phyloP scores from a whole-genome alignment of 768 basidiomycete species.

The Kwoniella dendrophila region DNA sequence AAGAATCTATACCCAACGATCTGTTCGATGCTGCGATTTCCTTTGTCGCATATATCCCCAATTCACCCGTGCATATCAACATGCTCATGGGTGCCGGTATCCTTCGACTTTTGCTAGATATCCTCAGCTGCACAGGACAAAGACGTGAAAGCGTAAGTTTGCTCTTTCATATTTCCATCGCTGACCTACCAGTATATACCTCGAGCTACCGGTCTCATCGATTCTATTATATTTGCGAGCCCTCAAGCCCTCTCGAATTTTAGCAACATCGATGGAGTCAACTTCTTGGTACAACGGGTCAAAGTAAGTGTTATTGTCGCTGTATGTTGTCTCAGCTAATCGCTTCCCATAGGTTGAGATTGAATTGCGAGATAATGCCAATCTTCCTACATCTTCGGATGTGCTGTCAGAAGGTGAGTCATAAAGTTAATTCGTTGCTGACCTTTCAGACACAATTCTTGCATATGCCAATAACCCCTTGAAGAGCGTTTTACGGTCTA shows the following conservation, averaged over 20 bases:
- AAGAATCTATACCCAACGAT: constrained; percentile 52
- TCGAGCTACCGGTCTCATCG: constrained; percentile 87
- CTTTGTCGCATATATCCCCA: constrained; percentile 83
- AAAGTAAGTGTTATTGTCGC: constrained; percentile 63
- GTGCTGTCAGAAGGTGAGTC: constrained; percentile 17
- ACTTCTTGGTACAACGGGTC: constrained; percentile 80
- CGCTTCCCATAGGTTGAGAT: constrained; percentile 35
- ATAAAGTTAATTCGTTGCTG: not conserved
- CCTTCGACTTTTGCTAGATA: constrained; percentile 82
- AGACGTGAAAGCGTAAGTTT: constrained; percentile 64
- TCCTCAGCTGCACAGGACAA: constrained; percentile 75
- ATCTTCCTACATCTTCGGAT: constrained; percentile 9
- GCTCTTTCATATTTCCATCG: not conserved
- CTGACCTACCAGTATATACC: constrained; percentile 63
- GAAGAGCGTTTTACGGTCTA: constrained; percentile 84
- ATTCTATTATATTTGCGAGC: constrained; percentile 87
- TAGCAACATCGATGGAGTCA: constrained; percentile 79
- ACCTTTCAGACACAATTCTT: constrained; percentile 67
- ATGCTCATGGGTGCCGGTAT: constrained; percentile 95
- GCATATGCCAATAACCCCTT: constrained; percentile 76
- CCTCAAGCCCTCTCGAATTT: constrained; percentile 78
- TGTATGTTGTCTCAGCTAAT: not conserved
- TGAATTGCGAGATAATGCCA: constrained; percentile 10
- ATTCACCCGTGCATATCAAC: constrained; percentile 79
- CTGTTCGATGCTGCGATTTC: constrained; percentile 74